A percentile compares a stretch with the other conserved stretches of the same genome.
These are phyloP conservation scores for Myriosclerotinia scirpicola DNA, from an alignment of 2,329 filamentous ascomycete genomes.

Conservation along the genomic window DNA sequence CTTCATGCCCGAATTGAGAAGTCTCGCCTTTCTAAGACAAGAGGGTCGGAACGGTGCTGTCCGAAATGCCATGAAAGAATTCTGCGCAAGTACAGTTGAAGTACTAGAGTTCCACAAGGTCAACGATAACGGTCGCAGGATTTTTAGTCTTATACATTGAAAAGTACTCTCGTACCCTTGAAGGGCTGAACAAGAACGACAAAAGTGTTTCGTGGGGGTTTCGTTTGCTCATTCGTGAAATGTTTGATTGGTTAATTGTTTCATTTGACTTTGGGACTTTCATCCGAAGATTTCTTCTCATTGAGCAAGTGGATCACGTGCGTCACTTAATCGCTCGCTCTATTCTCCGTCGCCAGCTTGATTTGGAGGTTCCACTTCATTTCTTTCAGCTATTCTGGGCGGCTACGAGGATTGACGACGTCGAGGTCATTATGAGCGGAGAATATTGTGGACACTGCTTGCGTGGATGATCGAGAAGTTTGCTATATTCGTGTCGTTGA, in stretches of 20 bases:
- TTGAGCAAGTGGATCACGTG: slow-evolving; percentile 9
- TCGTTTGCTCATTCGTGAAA: not conserved
- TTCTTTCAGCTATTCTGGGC: not conserved
- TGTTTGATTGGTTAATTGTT: slow-evolving; percentile 1
- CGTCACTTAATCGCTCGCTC: not conserved
- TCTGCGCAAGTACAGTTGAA: too few species aligned
- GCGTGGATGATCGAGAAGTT: not conserved
- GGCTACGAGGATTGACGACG: not conserved
- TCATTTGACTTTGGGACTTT: not conserved
- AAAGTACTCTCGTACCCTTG: not conserved
- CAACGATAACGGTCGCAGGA: slow-evolving; percentile 4
- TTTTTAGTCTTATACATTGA: not conserved
- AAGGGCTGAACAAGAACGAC: slow-evolving; percentile 6
- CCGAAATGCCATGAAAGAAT: too few species aligned
- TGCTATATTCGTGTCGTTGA: not conserved
- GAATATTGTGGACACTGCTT: not conserved
- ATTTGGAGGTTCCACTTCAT: slow-evolving; percentile 6
- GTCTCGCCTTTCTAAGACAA: too few species aligned
- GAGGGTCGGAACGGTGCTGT: too few species aligned
- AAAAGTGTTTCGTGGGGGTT: not conserved
- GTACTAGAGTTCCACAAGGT: not conserved
- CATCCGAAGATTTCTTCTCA: slow-evolving; percentile 1
- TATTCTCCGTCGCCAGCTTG: not conserved
- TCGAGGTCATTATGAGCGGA: not conserved
- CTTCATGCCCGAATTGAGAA: too few species aligned